Evolutionary conservation across 257 asterid genomes (phyloP), one percentile per base, ranked within the genome.

Genomic region (Prunella vulgaris): DNA sequence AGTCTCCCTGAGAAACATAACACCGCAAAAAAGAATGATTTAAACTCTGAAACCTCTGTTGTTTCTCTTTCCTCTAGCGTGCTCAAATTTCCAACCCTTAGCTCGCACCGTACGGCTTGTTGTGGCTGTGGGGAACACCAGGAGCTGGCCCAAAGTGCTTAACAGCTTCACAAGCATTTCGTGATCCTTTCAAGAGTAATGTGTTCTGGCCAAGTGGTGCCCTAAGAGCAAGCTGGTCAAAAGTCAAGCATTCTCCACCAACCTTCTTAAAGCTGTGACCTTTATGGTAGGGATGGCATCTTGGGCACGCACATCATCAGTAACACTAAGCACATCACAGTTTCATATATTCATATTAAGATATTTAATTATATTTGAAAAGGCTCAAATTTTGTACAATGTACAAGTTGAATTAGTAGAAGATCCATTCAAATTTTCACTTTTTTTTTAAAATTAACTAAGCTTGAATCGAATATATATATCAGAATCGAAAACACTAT

Each of bases 141-240:
- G 98, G 98, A 46, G 98, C 98, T n/a, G 96, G 93, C n/a, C 98
- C 98, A 72, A 93, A 93, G 85, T 93, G 98, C 80, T 79, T 93
- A 73, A 90, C 97, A 33, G 97, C 97, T 80, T 93, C 98, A 40
- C 98, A 93, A 15, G 98, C 82, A 70, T 90, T 93, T 63, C 87
- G 72, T 0, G 97, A 84, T 10, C 98, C 97, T 72, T 97, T 85
- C 64, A 93, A 81, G 25, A 93, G 95, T 6, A 93, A 97, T 73
- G 97, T 92, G 81, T 92, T 92, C 82, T 92, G 97, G 7, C 98
- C 97, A 56, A 93, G 97, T 0, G 98, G 98, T 14, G 97, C 97
- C 62, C 84, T 85, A 10, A 93, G 96, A 67, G 98, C 98, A 7
- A 93, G 88, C 90, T 90, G 96, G 64, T 93, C 98, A 22, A 93